Evolutionary conservation across 495 filamentous ascomycete species (phyloP).

Genomic region (Evansstolkia leycettana): DNA sequence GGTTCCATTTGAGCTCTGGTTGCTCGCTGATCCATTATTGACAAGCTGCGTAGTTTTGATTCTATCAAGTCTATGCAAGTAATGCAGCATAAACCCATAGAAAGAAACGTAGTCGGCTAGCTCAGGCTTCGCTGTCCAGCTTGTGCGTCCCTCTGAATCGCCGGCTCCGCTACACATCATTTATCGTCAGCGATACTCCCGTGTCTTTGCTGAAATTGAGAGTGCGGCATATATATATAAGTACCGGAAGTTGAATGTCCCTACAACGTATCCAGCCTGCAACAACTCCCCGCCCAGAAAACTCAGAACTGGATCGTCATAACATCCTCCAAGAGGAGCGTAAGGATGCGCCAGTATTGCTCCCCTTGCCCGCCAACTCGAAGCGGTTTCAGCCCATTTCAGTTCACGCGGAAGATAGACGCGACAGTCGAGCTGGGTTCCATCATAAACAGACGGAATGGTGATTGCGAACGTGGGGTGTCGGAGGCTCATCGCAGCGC

Average conservation of each 20-base stretch:
- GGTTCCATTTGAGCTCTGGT: too few relatives aligned
- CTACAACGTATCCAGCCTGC: slow-evolving; percentile 57
- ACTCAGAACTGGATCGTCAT: slow-evolving; percentile 68
- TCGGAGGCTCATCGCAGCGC: slow-evolving; percentile 23
- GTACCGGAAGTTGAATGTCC: slow-evolving; percentile 89
- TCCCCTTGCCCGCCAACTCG: slow-evolving; percentile 38
- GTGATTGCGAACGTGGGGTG: slow-evolving; percentile 57
- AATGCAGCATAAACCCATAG: slow-evolving; percentile 63
- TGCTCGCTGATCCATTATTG: neutral
- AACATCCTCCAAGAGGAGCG: slow-evolving; percentile 73
- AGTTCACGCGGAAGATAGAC: slow-evolving; percentile 53
- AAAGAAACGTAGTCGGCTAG: slow-evolving; percentile 70
- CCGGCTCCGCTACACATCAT: slow-evolving; percentile 54
- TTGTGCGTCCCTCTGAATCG: slow-evolving; percentile 61
- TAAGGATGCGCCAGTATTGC: slow-evolving; percentile 89
- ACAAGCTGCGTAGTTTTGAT: neutral
- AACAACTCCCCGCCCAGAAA: slow-evolving; percentile 51
- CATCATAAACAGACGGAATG: slow-evolving; percentile 76
- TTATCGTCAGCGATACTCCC: slow-evolving; percentile 1
- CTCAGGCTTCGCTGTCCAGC: slow-evolving; percentile 76
- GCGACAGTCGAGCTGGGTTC: slow-evolving; percentile 60
- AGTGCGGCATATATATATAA: neutral
- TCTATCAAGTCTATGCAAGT: slow-evolving; percentile 35
- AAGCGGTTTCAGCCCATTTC: slow-evolving; percentile 14
- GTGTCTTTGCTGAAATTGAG: neutral